Conservation (phyloP, 1,284 basidiomycete genomes). For the Gomphus sp. region DNA sequence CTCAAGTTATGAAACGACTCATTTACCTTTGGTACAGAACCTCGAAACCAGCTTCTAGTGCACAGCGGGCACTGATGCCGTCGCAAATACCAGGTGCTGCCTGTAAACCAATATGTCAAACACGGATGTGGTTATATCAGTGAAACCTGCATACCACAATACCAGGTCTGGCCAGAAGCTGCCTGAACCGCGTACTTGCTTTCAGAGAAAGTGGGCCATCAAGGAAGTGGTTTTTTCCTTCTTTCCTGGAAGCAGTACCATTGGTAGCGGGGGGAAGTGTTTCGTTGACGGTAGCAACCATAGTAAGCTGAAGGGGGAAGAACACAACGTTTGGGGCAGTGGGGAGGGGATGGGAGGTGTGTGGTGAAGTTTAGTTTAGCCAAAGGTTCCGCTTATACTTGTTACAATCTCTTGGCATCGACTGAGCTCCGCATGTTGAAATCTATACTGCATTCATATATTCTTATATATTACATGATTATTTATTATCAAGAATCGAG, state of each 20-base stretch:
- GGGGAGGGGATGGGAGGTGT: too few relatives aligned
- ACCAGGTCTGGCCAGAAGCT: slow-evolving; percentile 67
- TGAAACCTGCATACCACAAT: slow-evolving; percentile 46
- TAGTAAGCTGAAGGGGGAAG: too few relatives aligned
- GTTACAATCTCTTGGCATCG: too few relatives aligned
- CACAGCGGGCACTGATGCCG: slow-evolving; percentile 71
- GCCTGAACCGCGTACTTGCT: slow-evolving; percentile 63
- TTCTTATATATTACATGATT: too few relatives aligned
- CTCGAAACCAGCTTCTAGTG: slow-evolving; percentile 67
- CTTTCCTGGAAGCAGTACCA: not conserved
- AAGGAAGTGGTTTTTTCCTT: not conserved
- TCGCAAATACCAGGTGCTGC: slow-evolving; percentile 75
- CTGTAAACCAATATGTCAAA: slow-evolving; percentile 22
- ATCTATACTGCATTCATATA: too few relatives aligned
- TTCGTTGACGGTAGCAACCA: too few relatives aligned
- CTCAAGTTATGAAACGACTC: not conserved
- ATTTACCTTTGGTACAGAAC: slow-evolving; percentile 60
- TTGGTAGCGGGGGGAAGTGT: not conserved
- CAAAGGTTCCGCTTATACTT: too few relatives aligned
- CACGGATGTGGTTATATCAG: not conserved
- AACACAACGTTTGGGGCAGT: too few relatives aligned
- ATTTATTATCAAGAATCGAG: too few relatives aligned
- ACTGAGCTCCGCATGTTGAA: too few relatives aligned
- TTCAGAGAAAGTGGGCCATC: slow-evolving; percentile 45
- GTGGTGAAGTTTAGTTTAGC: too few relatives aligned